A percentile compares a stretch with the other conserved stretches of the same genome.
Conservation (phyloP, 148 eudicot genomes). For the Silene uniflora region DNA sequence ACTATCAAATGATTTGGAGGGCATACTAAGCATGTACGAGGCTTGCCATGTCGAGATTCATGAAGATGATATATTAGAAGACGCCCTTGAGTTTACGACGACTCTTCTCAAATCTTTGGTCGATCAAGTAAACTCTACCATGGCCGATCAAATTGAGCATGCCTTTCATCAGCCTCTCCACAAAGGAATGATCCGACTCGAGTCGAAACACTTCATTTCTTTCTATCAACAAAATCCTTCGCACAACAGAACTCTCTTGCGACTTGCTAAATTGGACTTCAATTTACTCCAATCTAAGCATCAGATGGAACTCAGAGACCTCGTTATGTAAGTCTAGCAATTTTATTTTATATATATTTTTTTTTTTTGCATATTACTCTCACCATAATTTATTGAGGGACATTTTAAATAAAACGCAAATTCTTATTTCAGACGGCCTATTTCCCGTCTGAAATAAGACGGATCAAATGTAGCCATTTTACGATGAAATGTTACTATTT, state of each 20-base stretch:
- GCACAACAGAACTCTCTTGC: slow-evolving; percentile 22
- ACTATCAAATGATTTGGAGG: neutral
- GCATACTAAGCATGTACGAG: slow-evolving; percentile 35
- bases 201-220: slow-evolving; percentile 36
- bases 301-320: slow-evolving; percentile 32
- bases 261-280: slow-evolving; percentile 45
- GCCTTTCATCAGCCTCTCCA: slow-evolving; percentile 36
- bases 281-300: slow-evolving; percentile 36
- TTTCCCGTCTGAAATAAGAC: too few relatives aligned
- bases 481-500: too few relatives aligned
- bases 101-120: slow-evolving; percentile 18
- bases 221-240: slow-evolving; percentile 31
- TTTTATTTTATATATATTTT: too few relatives aligned
- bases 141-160: slow-evolving; percentile 30
- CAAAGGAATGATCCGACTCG: slow-evolving; percentile 34
- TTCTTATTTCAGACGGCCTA: too few relatives aligned
- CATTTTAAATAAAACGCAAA: too few relatives aligned
- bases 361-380: too few relatives aligned
- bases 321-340: slow-evolving; percentile 24
- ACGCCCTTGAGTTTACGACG: slow-evolving; percentile 23
- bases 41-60: slow-evolving; percentile 21
- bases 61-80: slow-evolving; percentile 30
- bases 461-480: too few relatives aligned
- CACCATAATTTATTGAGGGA: too few relatives aligned
- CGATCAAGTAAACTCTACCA: neutral